Conservation (phyloP, 1,139 yeast genomes). For the Suhomyces bokatorum region DNA sequence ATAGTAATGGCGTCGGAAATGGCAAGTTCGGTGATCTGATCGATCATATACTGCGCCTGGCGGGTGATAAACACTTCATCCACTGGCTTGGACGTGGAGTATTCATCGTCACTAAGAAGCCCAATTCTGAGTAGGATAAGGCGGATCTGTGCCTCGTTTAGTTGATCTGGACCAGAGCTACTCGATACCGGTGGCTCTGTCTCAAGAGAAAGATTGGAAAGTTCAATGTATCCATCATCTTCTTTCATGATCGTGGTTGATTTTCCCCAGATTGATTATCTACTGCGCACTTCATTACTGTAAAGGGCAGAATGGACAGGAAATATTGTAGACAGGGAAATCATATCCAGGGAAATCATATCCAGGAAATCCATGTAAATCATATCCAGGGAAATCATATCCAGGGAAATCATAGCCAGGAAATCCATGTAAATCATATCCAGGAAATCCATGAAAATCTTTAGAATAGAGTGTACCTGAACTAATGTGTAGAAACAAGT, state of each 20-base stretch:
- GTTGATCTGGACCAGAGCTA: slow-evolving; percentile 3
- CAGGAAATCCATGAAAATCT: too few relatives aligned
- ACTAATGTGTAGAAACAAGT: too few relatives aligned
- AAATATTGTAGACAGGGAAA: too few relatives aligned
- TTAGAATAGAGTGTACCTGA: too few relatives aligned
- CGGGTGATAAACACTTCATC: slow-evolving; percentile 21
- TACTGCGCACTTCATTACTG: neutral
- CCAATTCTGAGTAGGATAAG: slow-evolving; percentile 34
- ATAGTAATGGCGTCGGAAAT: slow-evolving; percentile 32
- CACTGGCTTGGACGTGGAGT: slow-evolving; percentile 13
- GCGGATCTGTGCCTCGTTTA: slow-evolving; percentile 27
- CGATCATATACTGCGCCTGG: slow-evolving; percentile 32
- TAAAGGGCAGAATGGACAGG: too few relatives aligned
- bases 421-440: too few relatives aligned
- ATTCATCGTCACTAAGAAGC: slow-evolving; percentile 31
- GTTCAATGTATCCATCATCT: slow-evolving; percentile 15
- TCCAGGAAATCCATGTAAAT: too few relatives aligned
- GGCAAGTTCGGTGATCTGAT: slow-evolving; percentile 25
- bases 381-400: too few relatives aligned
- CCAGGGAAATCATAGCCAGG: too few relatives aligned
- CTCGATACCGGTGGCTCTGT: slow-evolving; percentile 1
- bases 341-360: too few relatives aligned
- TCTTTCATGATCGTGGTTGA: slow-evolving; percentile 2
- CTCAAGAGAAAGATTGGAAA: slow-evolving; percentile 11
- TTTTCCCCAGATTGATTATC: slow-evolving; percentile 1